A percentile compares a stretch with the other conserved stretches of the same genome.
phyloP scores from a whole-genome alignment of 345 rosid species.

The Bruguiera gymnorhiza region DNA sequence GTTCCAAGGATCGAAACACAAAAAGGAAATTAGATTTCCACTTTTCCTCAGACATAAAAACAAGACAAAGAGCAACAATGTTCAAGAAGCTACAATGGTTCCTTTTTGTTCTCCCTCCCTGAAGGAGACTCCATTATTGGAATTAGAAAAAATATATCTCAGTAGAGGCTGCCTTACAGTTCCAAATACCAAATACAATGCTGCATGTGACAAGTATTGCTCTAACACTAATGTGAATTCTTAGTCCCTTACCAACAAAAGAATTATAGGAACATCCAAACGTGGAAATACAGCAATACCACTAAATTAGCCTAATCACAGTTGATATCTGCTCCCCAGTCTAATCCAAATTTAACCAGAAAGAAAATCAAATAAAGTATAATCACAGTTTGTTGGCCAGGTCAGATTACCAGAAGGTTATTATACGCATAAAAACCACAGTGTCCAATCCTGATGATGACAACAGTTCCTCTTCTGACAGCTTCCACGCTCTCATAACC shows the following conservation, averaged over 20 bases:
- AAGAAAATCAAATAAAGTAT: background rate
- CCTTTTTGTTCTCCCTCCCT: too few species aligned
- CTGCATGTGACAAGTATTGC: background rate
- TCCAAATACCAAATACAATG: background rate
- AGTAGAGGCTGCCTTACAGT: background rate
- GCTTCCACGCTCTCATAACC: constrained; percentile 69
- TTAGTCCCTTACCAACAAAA: background rate
- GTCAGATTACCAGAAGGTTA: constrained; percentile 63
- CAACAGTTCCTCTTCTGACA: constrained; percentile 65
- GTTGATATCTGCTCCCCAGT: background rate
- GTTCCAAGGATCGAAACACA: too few species aligned
- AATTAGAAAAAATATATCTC: background rate
- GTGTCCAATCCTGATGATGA: constrained; percentile 74
- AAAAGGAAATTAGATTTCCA: too few species aligned
- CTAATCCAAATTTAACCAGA: background rate
- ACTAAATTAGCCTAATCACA: too few species aligned
- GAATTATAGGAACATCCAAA: background rate
- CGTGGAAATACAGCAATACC: background rate
- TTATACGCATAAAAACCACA: constrained; percentile 73
- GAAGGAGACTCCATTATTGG: background rate
- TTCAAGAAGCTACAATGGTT: too few species aligned
- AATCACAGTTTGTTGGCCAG: background rate
- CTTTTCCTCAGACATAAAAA: too few species aligned
- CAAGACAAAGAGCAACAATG: too few species aligned
- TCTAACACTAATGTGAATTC: background rate